These are phyloP conservation scores for Oryza nivara DNA, from an alignment of 176 grass and related monocot species.

Conservation along the genomic window DNA sequence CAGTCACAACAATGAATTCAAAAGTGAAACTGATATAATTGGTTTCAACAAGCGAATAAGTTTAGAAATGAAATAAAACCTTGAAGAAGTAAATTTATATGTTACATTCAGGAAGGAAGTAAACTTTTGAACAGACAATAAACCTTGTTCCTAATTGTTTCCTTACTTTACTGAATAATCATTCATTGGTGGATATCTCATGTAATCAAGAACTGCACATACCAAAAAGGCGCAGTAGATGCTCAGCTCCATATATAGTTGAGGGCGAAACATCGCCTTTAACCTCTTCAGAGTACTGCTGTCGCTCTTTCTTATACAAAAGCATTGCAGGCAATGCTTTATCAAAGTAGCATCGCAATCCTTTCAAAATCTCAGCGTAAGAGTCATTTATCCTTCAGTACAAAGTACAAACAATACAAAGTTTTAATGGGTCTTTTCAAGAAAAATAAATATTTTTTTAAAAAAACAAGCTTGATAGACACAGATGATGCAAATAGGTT, in stretches of 20 bases:
- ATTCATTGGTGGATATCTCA: not conserved
- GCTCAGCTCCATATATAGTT: conserved; percentile 95
- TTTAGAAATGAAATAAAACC: not conserved
- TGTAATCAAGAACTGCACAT: conserved; percentile 48
- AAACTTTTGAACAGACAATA: too few species aligned
- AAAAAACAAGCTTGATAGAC: not conserved
- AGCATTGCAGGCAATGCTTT: conserved; percentile 94
- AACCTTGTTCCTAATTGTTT: too few species aligned
- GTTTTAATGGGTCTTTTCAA: conserved; percentile 24
- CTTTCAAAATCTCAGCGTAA: conserved; percentile 84
- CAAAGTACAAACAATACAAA: conserved; percentile 17
- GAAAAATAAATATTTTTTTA: not conserved
- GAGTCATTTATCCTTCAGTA: conserved; percentile 76
- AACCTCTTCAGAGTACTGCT: conserved; percentile 78
- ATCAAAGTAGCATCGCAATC: conserved; percentile 92
- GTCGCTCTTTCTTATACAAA: conserved; percentile 88
- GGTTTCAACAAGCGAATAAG: not conserved
- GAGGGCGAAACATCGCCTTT: conserved; percentile 70
- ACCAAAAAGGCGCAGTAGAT: conserved; percentile 96
- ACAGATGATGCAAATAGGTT: not conserved
- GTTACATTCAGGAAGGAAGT: not conserved
- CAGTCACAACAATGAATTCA: not conserved
- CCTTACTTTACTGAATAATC: too few species aligned
- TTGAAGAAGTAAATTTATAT: not conserved
- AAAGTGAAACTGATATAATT: not conserved